Evolutionary conservation across 176 grass and related monocot genomes (phyloP), one percentile per base, ranked within the genome.

Genomic region (Ensete glaucum): DNA sequence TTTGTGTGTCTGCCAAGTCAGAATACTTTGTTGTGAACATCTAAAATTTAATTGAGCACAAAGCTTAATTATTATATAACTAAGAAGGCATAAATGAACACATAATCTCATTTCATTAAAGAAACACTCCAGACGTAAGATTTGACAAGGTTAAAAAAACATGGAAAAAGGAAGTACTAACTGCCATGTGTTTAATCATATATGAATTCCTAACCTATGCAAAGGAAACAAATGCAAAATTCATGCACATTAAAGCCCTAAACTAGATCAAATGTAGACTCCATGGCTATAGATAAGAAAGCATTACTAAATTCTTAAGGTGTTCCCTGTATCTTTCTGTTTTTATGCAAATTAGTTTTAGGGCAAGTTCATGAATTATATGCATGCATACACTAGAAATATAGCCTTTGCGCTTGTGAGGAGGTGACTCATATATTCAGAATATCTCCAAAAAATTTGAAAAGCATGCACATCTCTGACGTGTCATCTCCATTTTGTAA

Each of bases 1-100:
- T 81, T 93, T 98, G 78, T 83, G 82, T 65, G 56, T 77, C 94
- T 98, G 86, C 29, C 51, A 83, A 80, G 12, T 50, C 71, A 87
- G 6, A 77, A 26, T 20, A 52, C 65, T 48, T 34, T n/a, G 19
- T 58, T 67, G 71, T 26, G 52, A 80, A 53, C 71, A 78, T 72
- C 27, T 21, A 73, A 52, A 56, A 70, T 70, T 3, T 50, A 51
- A 20, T 19, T 50, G 16, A 50, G 50, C 16, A 70, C 4, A 17
- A 50, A 70, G 15, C 15, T 19, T 48, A 17, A 1, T 68, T 48
- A 48, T 2, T 13, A 34, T 48, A 43, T 16, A 43, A 48, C 11
- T 17, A 8, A 48, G 25, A 68, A 68, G 9, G 48, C 27, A 68
- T 69, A 49, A 69, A 69, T 49, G 9, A 48, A 69, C 3, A 6